Evolutionary conservation across 2,329 filamentous ascomycete species (phyloP), one percentile per base, ranked within the genome.

Genomic region (Trichoderma sp.): DNA sequence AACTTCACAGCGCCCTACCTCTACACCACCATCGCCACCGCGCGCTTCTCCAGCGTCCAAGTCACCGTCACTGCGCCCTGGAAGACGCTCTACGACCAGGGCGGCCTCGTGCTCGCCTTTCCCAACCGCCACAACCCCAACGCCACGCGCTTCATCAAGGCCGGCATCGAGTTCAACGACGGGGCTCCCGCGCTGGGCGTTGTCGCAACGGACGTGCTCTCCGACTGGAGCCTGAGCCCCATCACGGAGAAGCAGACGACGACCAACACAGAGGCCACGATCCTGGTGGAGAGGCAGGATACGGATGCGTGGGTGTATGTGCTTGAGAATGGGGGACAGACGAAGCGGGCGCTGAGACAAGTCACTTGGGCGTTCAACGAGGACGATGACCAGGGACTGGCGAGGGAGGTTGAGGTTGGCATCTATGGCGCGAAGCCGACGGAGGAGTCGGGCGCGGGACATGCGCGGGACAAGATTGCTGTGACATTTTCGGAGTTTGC

Each of bases 341-440:
- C 56, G 58, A 53, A 60, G 43, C 63, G 71, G 21, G 55, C 64
- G 27, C 40, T 72, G 70, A 55, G 71, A 27, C 71, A 72, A 49
- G 67, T 72, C 27, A 72, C 70, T 24, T 72, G 71, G 71, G 71
- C 71, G 0, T 72, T 72, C 3, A 71, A 71, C 49, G 52, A 70
- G 16, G 67, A 68, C n/a, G 71, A 71, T 13, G 49, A 1, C 4
- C 69, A 71, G 69, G 70, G 69, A 5, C 13, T 69, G 31, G 70
- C 69, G 10, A 55, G 4, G 61, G 67, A 67, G 49, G 55, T 72
- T 37, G 43, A 60, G 27, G 70, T 72, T 29, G 71, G 71, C 10
- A 70, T 72, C 5, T 72, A 72, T 8, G 71, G 71, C n/a, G 71
- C 71, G 14, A 72, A 72, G 71, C 71, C 71, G 66, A 72, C 71